Evolutionary conservation across 1,284 basidiomycete genomes (phyloP).

Genomic region (Malassezia caprae): DNA sequence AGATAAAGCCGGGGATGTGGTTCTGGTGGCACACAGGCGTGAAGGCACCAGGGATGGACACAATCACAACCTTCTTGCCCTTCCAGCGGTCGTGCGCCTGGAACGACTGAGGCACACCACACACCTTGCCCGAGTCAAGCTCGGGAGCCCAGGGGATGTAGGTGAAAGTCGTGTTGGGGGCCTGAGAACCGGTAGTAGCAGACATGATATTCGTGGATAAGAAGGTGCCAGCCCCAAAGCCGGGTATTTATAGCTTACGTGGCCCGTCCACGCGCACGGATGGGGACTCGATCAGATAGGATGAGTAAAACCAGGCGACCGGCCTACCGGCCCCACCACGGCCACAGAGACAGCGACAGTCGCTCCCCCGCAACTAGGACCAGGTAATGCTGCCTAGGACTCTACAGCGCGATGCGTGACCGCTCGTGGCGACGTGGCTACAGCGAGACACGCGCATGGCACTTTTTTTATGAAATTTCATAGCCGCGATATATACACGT

Average conservation of each 20-base stretch:
- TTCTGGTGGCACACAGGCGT: slow-evolving; percentile 38
- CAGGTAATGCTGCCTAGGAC: too few relatives aligned
- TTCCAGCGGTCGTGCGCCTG: slow-evolving; percentile 59
- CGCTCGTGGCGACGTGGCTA: too few relatives aligned
- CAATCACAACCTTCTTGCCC: slow-evolving; percentile 70
- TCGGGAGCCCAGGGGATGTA: slow-evolving; percentile 60
- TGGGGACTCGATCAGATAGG: not conserved
- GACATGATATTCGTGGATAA: not conserved
- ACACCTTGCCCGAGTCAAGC: slow-evolving; percentile 54
- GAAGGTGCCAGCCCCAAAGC: not conserved
- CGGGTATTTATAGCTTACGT: not conserved
- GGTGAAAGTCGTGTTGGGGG: slow-evolving; percentile 58
- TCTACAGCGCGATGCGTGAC: too few relatives aligned
- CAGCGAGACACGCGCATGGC: too few relatives aligned
- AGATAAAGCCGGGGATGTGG: slow-evolving; percentile 59
- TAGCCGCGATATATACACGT: too few relatives aligned
- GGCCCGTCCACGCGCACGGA: not conserved
- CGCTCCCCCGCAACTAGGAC: too few relatives aligned
- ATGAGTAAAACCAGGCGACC: not conserved
- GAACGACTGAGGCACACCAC: slow-evolving; percentile 47
- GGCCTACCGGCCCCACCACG: not conserved
- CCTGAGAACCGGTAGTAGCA: slow-evolving; percentile 53
- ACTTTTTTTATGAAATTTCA: too few relatives aligned
- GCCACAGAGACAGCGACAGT: not conserved
- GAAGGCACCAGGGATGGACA: slow-evolving; percentile 65